Base-by-base conservation (phyloP, 2,329 filamentous ascomycete genomes). In the Seiridium cupressi region DNA sequence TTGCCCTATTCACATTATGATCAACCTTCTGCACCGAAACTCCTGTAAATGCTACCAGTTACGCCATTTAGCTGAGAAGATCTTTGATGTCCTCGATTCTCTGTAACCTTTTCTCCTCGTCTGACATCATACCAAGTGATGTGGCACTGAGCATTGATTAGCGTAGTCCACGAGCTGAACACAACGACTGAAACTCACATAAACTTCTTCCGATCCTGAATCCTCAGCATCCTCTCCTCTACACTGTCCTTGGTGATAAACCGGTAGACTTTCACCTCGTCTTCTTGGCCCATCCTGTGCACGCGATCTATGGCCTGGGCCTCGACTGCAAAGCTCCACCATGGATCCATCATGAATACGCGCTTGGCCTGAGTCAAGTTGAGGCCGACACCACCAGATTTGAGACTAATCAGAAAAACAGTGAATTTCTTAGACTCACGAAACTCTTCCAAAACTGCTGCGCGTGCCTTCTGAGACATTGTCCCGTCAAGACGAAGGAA, bases 321-420 rank as follows among this genome's bases (percentile, higher is more conserved):
- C 76, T 99, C 95, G 10, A 98, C 89, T 0, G 95, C 93, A 75
- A 94, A 99, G 71, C 91, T 96, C 95, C 95, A 99, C 95, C 95
- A 99, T 0, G 95, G 95, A 74, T 99, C 95, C 95, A 99, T 98
- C 91, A 99, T 96, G 78, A 90, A 99, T 4, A 99, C 96, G 58
- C 91, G 82, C 64, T 89, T 92, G 5, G 95, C 95, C 65, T 88
- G 89, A 0, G 94, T 98, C 62, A 99, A 76, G 71, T 99, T 99
- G 48, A 99, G 81, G 0, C 95, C 95, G 0, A 99, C 95, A 32
- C 95, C 96, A 4, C 96, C 95, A 0, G 96, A 95, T 26, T 92
- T 85, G 59, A 99, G 79, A 67, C 89, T 94, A 56, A 99, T 84
- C 1, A 99, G 81, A 3, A 99, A 79, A 1, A 99, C 85, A 2